Evolutionary conservation across 805 yeast species (phyloP).

Genomic region (Candida wancherniae): DNA sequence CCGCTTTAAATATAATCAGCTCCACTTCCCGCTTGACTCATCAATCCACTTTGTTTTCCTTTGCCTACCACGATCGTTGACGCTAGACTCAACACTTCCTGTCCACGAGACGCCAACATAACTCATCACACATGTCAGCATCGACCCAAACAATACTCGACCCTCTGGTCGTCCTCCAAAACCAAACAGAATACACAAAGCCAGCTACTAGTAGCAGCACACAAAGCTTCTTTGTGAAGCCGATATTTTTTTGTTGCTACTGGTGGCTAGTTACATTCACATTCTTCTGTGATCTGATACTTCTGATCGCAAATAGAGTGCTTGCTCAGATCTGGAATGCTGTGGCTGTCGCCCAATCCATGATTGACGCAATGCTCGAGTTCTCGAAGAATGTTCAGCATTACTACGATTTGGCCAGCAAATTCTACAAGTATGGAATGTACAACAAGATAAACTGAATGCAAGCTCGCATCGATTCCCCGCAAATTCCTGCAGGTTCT

Average conservation of each 20-base stretch:
- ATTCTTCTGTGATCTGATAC: slow-evolving; percentile 4
- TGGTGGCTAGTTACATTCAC: slow-evolving; percentile 5
- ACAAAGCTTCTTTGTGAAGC: slow-evolving; percentile 1
- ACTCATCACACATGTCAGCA: no score
- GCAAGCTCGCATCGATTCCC: slow-evolving; percentile 4
- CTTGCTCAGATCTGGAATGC: slow-evolving; percentile 13
- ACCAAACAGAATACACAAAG: no score
- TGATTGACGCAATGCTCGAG: slow-evolving; percentile 17
- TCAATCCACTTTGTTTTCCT: no score
- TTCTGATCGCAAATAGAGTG: slow-evolving; percentile 9
- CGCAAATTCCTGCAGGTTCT: slow-evolving; percentile 6
- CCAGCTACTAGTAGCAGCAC: no score
- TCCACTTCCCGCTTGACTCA: no score
- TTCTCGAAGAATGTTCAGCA: slow-evolving; percentile 16
- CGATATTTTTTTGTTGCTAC: slow-evolving; percentile 4
- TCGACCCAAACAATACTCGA: no score
- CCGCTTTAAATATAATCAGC: no score
- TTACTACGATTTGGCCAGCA: slow-evolving; percentile 14
- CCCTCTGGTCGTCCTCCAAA: no score
- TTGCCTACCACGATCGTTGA: no score
- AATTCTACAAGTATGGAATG: slow-evolving; percentile 20
- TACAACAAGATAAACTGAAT: slow-evolving; percentile 22
- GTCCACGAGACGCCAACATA: no score
- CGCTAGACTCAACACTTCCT: no score
- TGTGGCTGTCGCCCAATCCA: slow-evolving; percentile 10